These are phyloP conservation scores for Trametes polyzona DNA, from an alignment of 1,284 basidiomycete genomes.

Conservation along the genomic window DNA sequence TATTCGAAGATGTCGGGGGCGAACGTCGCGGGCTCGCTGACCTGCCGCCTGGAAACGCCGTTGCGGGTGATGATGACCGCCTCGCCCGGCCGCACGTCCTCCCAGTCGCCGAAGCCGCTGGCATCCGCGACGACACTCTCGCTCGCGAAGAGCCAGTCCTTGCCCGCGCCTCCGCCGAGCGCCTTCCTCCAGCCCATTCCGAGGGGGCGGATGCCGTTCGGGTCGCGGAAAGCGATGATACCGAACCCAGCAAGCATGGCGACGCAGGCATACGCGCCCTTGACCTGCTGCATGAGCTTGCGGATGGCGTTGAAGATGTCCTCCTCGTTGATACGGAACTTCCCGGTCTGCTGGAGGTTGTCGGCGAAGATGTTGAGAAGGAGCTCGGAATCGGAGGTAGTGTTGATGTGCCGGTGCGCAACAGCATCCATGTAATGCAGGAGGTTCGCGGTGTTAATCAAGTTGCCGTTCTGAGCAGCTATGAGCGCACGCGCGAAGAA, in stretches of 20 bases:
- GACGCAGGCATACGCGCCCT: slow-evolving; percentile 95
- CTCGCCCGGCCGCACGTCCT: slow-evolving; percentile 96
- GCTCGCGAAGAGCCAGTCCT: slow-evolving; percentile 91
- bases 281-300: slow-evolving; percentile 86
- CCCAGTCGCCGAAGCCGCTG: slow-evolving; percentile 88
- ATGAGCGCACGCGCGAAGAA: neutral
- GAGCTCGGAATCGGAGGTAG: slow-evolving; percentile 96
- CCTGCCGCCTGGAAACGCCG: slow-evolving; percentile 74
- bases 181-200: slow-evolving; percentile 77
- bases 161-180: slow-evolving; percentile 48
- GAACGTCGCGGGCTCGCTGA: slow-evolving; percentile 73
- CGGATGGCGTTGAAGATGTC: slow-evolving; percentile 97
- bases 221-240: slow-evolving; percentile 97
- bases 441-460: slow-evolving; percentile 90
- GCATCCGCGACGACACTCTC: slow-evolving; percentile 98
- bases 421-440: slow-evolving; percentile 94
- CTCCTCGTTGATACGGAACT: slow-evolving; percentile 99
- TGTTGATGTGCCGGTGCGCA: slow-evolving; percentile 99
- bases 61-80: slow-evolving; percentile 93
- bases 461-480: slow-evolving; percentile 87
- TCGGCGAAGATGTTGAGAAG: slow-evolving; percentile 98
- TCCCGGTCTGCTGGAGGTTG: slow-evolving; percentile 97
- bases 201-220: slow-evolving; percentile 96
- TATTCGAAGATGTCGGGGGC: slow-evolving; percentile 99
- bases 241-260: slow-evolving; percentile 99